These are phyloP conservation scores for Benincasa hispida DNA, from an alignment of 306 rosid species.

Conservation along the genomic window DNA sequence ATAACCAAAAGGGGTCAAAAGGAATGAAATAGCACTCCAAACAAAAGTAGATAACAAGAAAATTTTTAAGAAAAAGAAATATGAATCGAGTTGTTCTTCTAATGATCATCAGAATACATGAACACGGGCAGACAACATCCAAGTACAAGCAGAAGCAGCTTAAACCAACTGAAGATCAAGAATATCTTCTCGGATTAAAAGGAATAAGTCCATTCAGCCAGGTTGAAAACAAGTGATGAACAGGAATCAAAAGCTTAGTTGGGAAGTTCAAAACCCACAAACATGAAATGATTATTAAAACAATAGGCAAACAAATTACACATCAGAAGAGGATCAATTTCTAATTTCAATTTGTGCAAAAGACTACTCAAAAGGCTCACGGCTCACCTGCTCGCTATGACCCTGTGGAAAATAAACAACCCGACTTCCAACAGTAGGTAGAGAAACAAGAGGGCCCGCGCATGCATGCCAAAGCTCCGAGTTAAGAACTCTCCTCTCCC, in stretches of 20 bases:
- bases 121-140: background rate
- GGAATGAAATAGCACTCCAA: background rate
- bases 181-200: background rate
- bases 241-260: background rate
- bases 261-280: background rate
- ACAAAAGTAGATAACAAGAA: background rate
- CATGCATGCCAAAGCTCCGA: slow-evolving; percentile 99
- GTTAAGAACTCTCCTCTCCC: slow-evolving; percentile 77
- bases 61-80: background rate
- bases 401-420: slow-evolving; percentile 96
- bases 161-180: background rate
- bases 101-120: background rate
- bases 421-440: slow-evolving; percentile 81
- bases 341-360: background rate
- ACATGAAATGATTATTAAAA: background rate
- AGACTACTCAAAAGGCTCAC: background rate
- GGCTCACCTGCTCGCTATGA: slow-evolving; percentile 78
- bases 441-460: slow-evolving; percentile 95
- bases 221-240: background rate
- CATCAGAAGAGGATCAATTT: background rate
- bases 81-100: background rate
- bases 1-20: background rate
- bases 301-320: background rate
- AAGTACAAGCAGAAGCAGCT: background rate
- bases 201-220: background rate